Percentiles rank a stretch among this genome's conserved stretches.
Evolutionary conservation across 176 grass and related monocot species (phyloP).

Genomic region (Ananas comosus): DNA sequence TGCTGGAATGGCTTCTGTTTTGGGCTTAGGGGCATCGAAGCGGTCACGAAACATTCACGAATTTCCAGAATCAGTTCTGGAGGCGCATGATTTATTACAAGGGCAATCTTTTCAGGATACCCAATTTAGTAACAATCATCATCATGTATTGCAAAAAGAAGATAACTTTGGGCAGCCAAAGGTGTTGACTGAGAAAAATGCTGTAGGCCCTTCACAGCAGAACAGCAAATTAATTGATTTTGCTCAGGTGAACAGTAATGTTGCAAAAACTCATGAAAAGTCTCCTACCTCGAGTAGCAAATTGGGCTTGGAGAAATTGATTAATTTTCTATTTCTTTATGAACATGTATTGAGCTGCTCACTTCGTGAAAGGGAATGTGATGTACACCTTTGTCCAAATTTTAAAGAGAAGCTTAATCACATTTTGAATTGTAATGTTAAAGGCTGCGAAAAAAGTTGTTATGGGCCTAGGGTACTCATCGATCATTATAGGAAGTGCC

Average conservation of each 20-base stretch:
- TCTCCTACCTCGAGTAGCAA: not conserved
- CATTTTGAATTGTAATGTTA: conserved; percentile 13
- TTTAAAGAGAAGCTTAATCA: conserved; percentile 26
- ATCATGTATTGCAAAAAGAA: conserved; percentile 1
- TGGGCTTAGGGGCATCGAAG: conserved; percentile 4
- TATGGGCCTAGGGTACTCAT: conserved; percentile 19
- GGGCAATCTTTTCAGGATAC: not conserved
- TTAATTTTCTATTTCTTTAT: conserved; percentile 18
- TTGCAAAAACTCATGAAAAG: not conserved
- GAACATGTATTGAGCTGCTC: conserved; percentile 25
- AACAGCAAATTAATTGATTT: not conserved
- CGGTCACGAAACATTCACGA: not conserved
- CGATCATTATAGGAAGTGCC: conserved; percentile 19
- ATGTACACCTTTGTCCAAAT: conserved; percentile 14
- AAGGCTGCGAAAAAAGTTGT: conserved; percentile 23
- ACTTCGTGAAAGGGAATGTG: conserved; percentile 19
- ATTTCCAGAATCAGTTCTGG: conserved; percentile 1
- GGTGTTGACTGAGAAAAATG: not conserved
- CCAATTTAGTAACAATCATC: not conserved
- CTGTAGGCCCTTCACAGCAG: not conserved
- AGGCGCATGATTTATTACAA: not conserved
- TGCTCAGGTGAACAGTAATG: not conserved
- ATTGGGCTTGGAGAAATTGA: not conserved
- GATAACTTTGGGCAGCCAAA: conserved; percentile 1
- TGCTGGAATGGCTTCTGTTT: not conserved